These are phyloP conservation scores for Arthrobotrys sinensis DNA, from an alignment of 2,329 filamentous ascomycete species.

Conservation along the genomic window DNA sequence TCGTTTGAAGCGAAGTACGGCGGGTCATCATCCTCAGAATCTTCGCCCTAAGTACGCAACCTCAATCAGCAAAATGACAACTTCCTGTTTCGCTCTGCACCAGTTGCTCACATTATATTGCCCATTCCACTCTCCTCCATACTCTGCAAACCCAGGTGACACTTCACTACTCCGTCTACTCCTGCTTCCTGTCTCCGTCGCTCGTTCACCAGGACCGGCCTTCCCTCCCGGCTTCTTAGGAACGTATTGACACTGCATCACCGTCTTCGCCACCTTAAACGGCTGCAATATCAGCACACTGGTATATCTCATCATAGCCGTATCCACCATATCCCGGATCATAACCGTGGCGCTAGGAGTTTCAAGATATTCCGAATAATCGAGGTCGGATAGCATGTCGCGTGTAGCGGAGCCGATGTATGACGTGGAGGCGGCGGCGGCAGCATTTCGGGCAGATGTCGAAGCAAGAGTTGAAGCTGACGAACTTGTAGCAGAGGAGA, in stretches of 20 bases:
- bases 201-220: slow-evolving; percentile 33
- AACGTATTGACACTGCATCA: slow-evolving; percentile 76
- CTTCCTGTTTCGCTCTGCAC: background rate
- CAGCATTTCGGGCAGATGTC: slow-evolving; percentile 68
- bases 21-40: slow-evolving; percentile 79
- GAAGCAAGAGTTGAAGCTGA: slow-evolving; percentile 70
- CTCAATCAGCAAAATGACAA: slow-evolving; percentile 54
- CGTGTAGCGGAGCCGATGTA: slow-evolving; percentile 68
- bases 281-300: slow-evolving; percentile 91
- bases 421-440: slow-evolving; percentile 62
- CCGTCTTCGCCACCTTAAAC: slow-evolving; percentile 95
- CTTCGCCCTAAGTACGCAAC: slow-evolving; percentile 73
- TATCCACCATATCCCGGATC: slow-evolving; percentile 82
- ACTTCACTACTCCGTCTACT: slow-evolving; percentile 61
- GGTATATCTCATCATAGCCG: slow-evolving; percentile 91
- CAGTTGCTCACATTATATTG: slow-evolving; percentile 35
- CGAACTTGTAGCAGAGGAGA: slow-evolving; percentile 66
- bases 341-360: slow-evolving; percentile 83
- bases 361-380: slow-evolving; percentile 88
- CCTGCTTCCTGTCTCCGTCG: slow-evolving; percentile 36
- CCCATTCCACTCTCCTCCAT: slow-evolving; percentile 58
- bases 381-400: slow-evolving; percentile 88
- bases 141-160: slow-evolving; percentile 57
- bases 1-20: slow-evolving; percentile 83
- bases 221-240: slow-evolving; percentile 65